phyloP scores from a whole-genome alignment of 1,284 basidiomycete species.

The Fomes fomentarius region DNA sequence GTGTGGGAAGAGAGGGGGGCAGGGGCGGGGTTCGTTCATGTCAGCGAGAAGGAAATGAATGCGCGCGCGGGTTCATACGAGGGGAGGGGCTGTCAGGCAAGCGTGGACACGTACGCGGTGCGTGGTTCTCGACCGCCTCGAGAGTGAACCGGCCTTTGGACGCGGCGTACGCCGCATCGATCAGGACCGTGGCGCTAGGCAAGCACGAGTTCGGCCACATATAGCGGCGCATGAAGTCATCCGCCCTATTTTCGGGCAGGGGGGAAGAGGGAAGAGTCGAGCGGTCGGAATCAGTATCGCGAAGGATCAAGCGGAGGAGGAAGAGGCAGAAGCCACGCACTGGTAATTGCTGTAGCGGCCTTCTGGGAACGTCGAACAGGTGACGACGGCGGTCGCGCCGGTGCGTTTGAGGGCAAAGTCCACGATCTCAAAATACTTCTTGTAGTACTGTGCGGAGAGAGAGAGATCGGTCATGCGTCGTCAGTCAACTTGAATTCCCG shows the following conservation, averaged over 20 bases:
- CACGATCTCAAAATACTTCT: conserved; percentile 80
- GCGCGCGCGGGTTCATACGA: not conserved
- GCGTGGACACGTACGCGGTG: conserved; percentile 57
- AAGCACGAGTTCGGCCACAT: conserved; percentile 93
- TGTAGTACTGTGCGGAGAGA: conserved; percentile 46
- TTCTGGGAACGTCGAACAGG: conserved; percentile 86
- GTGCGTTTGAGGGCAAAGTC: conserved; percentile 79
- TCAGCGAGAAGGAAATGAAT: conserved; percentile 3
- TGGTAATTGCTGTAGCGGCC: conserved; percentile 69
- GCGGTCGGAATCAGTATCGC: not conserved
- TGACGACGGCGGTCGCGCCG: conserved; percentile 75
- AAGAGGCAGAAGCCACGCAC: conserved; percentile 30
- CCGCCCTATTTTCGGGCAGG: conserved; percentile 48
- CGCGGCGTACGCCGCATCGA: conserved; percentile 65
- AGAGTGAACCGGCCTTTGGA: conserved; percentile 79
- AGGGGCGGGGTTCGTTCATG: not conserved
- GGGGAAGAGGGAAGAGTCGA: too few species aligned
- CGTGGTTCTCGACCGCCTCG: conserved; percentile 87
- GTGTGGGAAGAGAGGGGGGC: not conserved
- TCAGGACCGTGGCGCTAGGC: conserved; percentile 78
- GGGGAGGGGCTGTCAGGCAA: not conserved
- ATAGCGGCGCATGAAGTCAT: conserved; percentile 89
- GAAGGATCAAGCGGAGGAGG: not conserved
- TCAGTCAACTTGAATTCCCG: not conserved
- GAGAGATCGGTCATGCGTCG: not conserved